These are phyloP conservation scores for Flaveria robusta DNA, from an alignment of 129 eudicot species.

Conservation along the genomic window DNA sequence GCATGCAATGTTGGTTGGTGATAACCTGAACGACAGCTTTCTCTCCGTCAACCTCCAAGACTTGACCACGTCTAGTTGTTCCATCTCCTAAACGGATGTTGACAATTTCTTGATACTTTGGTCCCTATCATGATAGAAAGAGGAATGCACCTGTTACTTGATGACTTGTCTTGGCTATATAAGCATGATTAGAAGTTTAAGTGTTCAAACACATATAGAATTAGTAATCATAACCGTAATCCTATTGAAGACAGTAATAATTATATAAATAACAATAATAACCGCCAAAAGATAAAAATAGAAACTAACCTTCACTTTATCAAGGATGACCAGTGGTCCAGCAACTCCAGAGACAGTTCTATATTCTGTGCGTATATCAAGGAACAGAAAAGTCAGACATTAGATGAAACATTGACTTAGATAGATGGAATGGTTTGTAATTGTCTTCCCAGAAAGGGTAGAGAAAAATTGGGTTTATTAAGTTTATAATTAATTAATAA, in stretches of 20 bases:
- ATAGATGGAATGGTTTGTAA: conserved; percentile 6
- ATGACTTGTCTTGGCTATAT: neutral
- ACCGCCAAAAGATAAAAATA: neutral
- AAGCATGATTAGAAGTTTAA: neutral
- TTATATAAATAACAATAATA: neutral
- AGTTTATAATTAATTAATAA: neutral
- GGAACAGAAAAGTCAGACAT: neutral
- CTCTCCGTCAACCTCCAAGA: conserved; percentile 96
- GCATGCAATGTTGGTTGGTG: neutral
- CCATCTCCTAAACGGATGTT: conserved; percentile 98
- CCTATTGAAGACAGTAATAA: neutral
- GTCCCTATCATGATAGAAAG: conserved; percentile 57
- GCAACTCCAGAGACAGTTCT: conserved; percentile 99
- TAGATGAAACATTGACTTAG: conserved; percentile 63
- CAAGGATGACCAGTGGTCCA: conserved; percentile 98
- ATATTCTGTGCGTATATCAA: conserved; percentile 55
- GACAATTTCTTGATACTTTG: conserved; percentile 92
- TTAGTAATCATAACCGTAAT: conserved; percentile 3
- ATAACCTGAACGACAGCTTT: conserved; percentile 96
- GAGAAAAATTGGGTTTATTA: neutral
- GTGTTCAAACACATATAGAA: neutral
- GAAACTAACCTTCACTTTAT: conserved; percentile 82
- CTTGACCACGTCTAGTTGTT: conserved; percentile 94
- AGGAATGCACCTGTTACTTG: conserved; percentile 3
- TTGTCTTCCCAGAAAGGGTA: neutral